Base-by-base conservation (phyloP, 2,329 filamentous ascomycete genomes). In the Aureobasidium sp. region DNA sequence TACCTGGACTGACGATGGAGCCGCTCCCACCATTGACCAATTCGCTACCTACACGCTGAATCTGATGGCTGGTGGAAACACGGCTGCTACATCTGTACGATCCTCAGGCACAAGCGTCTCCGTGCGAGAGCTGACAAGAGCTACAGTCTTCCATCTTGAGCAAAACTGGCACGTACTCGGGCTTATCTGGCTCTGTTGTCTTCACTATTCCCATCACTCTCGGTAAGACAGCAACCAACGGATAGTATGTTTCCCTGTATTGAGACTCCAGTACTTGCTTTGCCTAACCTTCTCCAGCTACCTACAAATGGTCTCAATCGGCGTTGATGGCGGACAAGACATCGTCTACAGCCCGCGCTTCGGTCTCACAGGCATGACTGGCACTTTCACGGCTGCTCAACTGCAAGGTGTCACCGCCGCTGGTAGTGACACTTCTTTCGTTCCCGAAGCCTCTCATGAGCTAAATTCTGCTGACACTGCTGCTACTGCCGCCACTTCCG, bases 261-360 rank as follows among this genome's bases (percentile, higher is more conserved):
- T 67, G 15, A 65, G 71, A 10, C 15, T 2, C 36, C 73, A 72
- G n/a, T n/a, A 2, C 5, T 21, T 11, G n/a, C 27, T 7, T 29
- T 6, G 16, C 30, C 57, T 59, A 36, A 39, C 45, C 49, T 7
- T 29, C 4, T 39, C 8, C 66, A 84, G 82, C 72, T 86, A 84
- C 70, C 71, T 86, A 16, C 81, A 81, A 65, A 85, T 88, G 71
- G 74, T 82, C 62, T 81, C 84, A 16, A 77, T 78, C 7, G 79
- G 78, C 5, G 76, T 77, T 21, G 77, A 78, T n/a, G 81, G 83
- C 41, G 81, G 81, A 36, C 80, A 78, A 4, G 75, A 85, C 25
- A 81, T 79, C 61, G 84, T 82, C 67, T 88, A 80, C 70, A 87
- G 85, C 11, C 67, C 76, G 54, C 84, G 86, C 64, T 90, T 90